Evolutionary conservation across 331 rosid species (phyloP).

Genomic region (Malus hybrid): DNA sequence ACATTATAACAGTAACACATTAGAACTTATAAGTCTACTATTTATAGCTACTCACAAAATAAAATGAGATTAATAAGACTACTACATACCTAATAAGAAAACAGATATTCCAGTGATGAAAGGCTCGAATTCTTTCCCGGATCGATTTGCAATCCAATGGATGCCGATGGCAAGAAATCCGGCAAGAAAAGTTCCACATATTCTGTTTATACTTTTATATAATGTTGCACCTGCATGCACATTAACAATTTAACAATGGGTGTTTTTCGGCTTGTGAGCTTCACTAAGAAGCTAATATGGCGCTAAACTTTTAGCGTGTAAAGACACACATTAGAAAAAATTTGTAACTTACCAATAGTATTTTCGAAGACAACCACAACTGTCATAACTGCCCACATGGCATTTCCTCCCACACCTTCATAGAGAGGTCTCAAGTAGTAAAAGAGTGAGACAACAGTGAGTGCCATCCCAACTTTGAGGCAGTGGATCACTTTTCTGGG

Average conservation of each 20-base stretch:
- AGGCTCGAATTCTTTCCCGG: constrained; percentile 58
- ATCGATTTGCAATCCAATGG: constrained; percentile 57
- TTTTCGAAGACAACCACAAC: constrained; percentile 75
- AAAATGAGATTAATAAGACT: background rate
- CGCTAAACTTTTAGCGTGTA: background rate
- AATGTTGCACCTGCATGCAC: constrained; percentile 63
- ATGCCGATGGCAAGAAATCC: constrained; percentile 61
- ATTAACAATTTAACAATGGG: background rate
- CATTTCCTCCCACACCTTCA: constrained; percentile 73
- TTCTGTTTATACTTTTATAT: constrained; percentile 52
- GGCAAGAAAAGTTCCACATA: constrained; percentile 65
- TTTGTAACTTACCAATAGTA: constrained; percentile 44
- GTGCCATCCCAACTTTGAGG: constrained; percentile 67
- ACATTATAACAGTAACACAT: background rate
- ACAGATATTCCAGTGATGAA: constrained; percentile 46
- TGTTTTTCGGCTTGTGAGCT: background rate
- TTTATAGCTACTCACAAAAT: background rate
- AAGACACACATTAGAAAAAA: too few species aligned
- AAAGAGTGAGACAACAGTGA: constrained; percentile 59
- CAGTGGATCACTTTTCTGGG: constrained; percentile 68
- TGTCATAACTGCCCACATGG: constrained; percentile 93
- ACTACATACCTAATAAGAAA: constrained; percentile 56
- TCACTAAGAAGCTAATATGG: background rate
- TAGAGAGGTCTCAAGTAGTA: constrained; percentile 77
- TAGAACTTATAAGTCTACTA: background rate